phyloP scores from a whole-genome alignment of 1,284 basidiomycete genomes.

The Fistulinella cinereoalba region DNA sequence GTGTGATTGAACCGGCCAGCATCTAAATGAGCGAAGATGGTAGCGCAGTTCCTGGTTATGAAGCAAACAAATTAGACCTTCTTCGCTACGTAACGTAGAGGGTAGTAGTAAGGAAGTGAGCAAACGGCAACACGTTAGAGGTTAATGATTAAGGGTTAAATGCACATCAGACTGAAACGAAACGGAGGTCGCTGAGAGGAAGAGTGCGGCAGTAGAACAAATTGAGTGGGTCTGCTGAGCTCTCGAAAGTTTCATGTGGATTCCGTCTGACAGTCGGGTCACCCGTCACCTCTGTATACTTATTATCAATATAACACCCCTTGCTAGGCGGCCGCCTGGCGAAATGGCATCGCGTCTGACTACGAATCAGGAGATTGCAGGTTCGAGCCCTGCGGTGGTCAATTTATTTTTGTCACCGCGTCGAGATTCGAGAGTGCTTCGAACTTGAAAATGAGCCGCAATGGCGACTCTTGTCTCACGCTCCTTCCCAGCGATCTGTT shows the following conservation, averaged over 20 bases:
- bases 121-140: no score
- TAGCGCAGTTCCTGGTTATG: constrained; percentile 12
- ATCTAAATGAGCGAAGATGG: constrained; percentile 31
- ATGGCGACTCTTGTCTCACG: no score
- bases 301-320: no score
- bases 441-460: no score
- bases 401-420: neutral
- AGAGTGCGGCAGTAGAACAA: neutral
- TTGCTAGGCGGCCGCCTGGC: constrained; percentile 65
- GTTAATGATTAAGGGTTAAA: constrained; percentile 6
- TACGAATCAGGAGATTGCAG: constrained; percentile 68
- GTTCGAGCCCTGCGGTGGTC: constrained; percentile 41
- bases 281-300: no score
- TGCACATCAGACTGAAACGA: constrained; percentile 23
- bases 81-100: neutral
- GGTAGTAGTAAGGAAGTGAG: constrained; percentile 4
- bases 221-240: neutral
- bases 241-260: constrained; percentile 17
- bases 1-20: constrained; percentile 46
- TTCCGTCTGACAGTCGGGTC: constrained; percentile 17
- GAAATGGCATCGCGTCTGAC: constrained; percentile 69
- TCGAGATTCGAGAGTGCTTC: no score
- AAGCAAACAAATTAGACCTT: constrained; percentile 2
- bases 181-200: neutral
- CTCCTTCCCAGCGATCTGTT: no score